Base-by-base conservation (phyloP, 1,284 basidiomycete genomes). In the Tremellales sp. region DNA sequence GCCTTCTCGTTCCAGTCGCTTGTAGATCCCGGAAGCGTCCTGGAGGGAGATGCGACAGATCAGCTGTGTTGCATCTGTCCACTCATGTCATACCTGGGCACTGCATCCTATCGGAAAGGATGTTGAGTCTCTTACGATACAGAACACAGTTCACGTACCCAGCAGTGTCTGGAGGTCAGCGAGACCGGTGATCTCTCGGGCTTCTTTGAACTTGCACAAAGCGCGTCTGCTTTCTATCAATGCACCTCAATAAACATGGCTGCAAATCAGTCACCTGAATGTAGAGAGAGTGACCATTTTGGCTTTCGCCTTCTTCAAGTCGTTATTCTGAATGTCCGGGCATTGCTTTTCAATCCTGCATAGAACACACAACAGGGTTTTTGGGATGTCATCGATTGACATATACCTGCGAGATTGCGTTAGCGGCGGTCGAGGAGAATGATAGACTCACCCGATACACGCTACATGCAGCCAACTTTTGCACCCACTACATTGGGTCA, bases 361-460 rank as follows among this genome's bases (percentile, higher is more conserved):
- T 2, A 29, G 4, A n/a, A 53, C 28, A n/a, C 51, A 53, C 40
- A 31, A 44, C 24, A 47, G 35, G 3, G 22, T 16, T 8, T 51
- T 25, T 5, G 43, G 26, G 9, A 40, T 40, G 14, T 31, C 22
- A 16, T 14, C 8, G 9, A 27, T 19, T 4, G 29, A 33, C 6
- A 46, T 19, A 16, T 41, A 43, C 2, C 51, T 53, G 29, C 5
- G 3, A 16, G 26, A 28, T n/a, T 19, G 5, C 24, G 37, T 39
- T 31, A 47, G 35, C 1, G 18, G 9, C 7, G n/a, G 19, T 16
- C 12, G 16, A 6, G 8, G 18, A 21, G 9, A 22, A 4, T 12
- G 40, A n/a, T 21, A 16, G 5, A 43, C 53, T n/a, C 18, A 58
- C 56, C 56, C 56, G 13, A 50, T 31, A 45, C 56, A 58, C 12